Conservation (phyloP, 2,329 filamentous ascomycete species). For the Apiospora sp. region DNA sequence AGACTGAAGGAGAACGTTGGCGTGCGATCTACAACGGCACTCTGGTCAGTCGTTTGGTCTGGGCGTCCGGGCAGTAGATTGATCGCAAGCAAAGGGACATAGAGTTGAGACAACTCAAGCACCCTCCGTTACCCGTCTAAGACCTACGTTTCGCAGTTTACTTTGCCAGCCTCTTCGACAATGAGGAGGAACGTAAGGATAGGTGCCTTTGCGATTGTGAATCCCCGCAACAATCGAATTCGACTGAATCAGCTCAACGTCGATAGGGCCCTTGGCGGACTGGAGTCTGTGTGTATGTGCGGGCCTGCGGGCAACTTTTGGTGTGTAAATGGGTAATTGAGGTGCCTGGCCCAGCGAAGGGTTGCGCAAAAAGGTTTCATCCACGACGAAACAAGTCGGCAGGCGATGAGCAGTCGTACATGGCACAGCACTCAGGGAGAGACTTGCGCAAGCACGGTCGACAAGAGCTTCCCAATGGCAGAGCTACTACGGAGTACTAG, state of each 20-base stretch:
- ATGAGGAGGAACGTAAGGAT: not conserved
- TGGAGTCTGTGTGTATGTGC: not conserved
- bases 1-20: not conserved
- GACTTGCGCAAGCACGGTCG: slow-evolving; percentile 15
- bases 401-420: slow-evolving; percentile 16
- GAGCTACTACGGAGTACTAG: not conserved
- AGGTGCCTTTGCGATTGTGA: not conserved
- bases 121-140: slow-evolving; percentile 16
- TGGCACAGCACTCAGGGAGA: not conserved
- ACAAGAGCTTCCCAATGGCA: slow-evolving; percentile 9
- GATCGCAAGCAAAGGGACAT: not conserved
- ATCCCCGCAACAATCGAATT: slow-evolving; percentile 5
- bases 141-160: slow-evolving; percentile 13
- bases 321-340: not conserved
- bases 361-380: slow-evolving; percentile 14
- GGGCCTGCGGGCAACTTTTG: not conserved
- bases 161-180: slow-evolving; percentile 4
- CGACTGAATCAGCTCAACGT: slow-evolving; percentile 16
- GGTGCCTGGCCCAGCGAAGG: slow-evolving; percentile 14
- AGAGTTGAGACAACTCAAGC: slow-evolving; percentile 14
- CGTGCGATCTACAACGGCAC: not conserved
- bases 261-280: not conserved
- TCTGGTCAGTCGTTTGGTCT: not conserved
- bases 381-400: slow-evolving; percentile 14
- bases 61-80: not conserved